Conservation (phyloP, 768 basidiomycete genomes). For the Psilocybe cubensis region DNA sequence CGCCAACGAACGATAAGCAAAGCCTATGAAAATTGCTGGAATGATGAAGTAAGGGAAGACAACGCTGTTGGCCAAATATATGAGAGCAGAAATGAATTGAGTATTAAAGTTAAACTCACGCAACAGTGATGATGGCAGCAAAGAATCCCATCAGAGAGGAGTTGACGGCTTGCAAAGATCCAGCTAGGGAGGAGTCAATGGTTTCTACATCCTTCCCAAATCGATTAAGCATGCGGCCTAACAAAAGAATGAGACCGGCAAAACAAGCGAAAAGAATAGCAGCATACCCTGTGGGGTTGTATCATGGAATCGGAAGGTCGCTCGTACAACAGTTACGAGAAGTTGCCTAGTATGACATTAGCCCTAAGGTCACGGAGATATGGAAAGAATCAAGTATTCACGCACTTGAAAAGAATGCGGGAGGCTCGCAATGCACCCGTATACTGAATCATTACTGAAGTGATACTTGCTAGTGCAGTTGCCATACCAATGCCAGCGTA, state of each 20-base stretch:
- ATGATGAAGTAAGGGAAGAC: constrained; percentile 86
- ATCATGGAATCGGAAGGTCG: constrained; percentile 87
- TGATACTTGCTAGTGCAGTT: constrained; percentile 46
- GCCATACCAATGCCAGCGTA: constrained; percentile 58
- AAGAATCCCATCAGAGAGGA: constrained; percentile 77
- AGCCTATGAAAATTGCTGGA: constrained; percentile 75
- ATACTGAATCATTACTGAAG: constrained; percentile 51
- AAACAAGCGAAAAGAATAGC: not conserved
- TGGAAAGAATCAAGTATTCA: not conserved
- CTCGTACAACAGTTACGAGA: constrained; percentile 70
- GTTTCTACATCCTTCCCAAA: constrained; percentile 90
- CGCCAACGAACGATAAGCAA: constrained; percentile 69
- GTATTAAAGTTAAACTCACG: constrained; percentile 43
- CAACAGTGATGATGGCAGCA: constrained; percentile 72
- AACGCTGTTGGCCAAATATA: constrained; percentile 37
- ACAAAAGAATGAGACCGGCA: not conserved
- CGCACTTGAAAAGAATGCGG: constrained; percentile 37
- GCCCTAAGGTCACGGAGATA: constrained; percentile 24
- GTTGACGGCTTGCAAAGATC: constrained; percentile 76
- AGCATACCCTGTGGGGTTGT: constrained; percentile 73
- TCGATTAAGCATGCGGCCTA: constrained; percentile 85
- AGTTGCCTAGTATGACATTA: constrained; percentile 46
- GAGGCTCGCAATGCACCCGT: constrained; percentile 50
- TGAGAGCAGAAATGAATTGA: not conserved
- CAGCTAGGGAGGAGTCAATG: constrained; percentile 73